These are phyloP conservation scores for Xylariaceae sp. DNA, from an alignment of 2,329 filamentous ascomycete genomes.

Conservation along the genomic window DNA sequence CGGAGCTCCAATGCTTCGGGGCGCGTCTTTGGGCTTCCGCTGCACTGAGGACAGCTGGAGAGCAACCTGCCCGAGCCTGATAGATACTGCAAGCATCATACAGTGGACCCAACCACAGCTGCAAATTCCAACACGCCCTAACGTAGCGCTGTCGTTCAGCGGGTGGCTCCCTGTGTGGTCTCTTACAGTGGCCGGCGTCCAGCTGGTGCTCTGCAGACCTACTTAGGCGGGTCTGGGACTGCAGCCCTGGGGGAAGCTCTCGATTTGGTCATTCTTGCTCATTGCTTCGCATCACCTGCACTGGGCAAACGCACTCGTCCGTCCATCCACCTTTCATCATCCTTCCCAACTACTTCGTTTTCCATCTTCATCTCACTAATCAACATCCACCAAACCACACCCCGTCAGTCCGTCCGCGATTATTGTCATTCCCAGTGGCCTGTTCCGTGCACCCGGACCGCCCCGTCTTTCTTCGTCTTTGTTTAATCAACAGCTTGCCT, in stretches of 20 bases:
- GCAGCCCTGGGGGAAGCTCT: not conserved
- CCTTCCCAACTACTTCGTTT: constrained; percentile 1
- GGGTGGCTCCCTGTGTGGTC: no score
- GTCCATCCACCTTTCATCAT: constrained; percentile 6
- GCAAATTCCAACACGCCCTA: no score
- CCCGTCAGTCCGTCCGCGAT: not conserved
- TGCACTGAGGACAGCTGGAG: no score
- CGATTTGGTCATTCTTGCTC: not conserved
- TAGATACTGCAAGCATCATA: no score
- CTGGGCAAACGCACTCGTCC: constrained; percentile 8
- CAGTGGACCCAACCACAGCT: no score
- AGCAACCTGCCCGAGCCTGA: no score
- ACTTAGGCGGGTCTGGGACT: no score
- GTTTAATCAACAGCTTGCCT: constrained; percentile 19
- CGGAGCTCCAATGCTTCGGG: no score
- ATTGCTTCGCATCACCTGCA: not conserved
- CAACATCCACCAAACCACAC: not conserved
- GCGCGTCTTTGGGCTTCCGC: no score
- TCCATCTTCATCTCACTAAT: constrained; percentile 6
- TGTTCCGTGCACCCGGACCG: constrained; percentile 3
- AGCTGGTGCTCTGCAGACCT: no score
- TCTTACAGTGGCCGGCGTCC: no score
- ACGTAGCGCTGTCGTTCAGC: no score
- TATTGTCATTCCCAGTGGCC: not conserved
- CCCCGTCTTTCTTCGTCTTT: constrained; percentile 6